Evolutionary conservation across 371 early-diverging fungal genomes (phyloP).

Genomic region (Synchytrium microbalum): DNA sequence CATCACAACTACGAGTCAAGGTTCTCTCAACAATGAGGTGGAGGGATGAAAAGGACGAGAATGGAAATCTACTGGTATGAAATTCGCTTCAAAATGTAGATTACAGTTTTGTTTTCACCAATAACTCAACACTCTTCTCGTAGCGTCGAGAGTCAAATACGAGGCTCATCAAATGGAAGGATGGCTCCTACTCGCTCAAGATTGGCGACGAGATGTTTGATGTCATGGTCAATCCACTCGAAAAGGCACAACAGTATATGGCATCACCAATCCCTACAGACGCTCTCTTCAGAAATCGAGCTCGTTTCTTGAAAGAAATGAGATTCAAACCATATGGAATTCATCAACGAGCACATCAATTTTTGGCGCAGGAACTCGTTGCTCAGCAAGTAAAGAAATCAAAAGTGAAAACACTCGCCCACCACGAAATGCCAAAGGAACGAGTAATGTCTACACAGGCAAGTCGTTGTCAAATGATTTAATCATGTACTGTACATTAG

Average conservation of each 20-base stretch:
- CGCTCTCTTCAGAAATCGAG: slow-evolving; percentile 60
- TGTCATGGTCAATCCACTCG: slow-evolving; percentile 45
- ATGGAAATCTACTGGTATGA: slow-evolving; percentile 2
- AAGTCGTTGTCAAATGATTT: no score
- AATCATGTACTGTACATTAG: no score
- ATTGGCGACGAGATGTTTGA: slow-evolving; percentile 74
- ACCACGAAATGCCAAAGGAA: no score
- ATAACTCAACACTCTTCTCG: not conserved
- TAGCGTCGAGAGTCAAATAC: slow-evolving; percentile 63
- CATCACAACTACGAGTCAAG: slow-evolving; percentile 32
- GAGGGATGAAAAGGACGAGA: slow-evolving; percentile 44
- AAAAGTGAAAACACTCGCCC: slow-evolving; percentile 59
- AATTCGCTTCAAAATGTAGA: not conserved
- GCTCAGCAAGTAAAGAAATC: slow-evolving; percentile 53
- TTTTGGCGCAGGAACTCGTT: slow-evolving; percentile 56
- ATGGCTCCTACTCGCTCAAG: slow-evolving; percentile 62
- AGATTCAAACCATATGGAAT: slow-evolving; percentile 59
- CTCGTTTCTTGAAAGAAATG: slow-evolving; percentile 55
- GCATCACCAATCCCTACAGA: slow-evolving; percentile 51
- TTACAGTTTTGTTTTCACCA: not conserved
- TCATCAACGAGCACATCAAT: slow-evolving; percentile 53
- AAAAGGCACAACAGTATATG: slow-evolving; percentile 56
- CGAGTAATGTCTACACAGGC: no score
- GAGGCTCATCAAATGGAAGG: slow-evolving; percentile 75
- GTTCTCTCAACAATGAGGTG: slow-evolving; percentile 75